Evolutionary conservation across 2,329 filamentous ascomycete genomes (phyloP), one percentile per base, ranked within the genome.

Genomic region (Ramularia endophylla): DNA sequence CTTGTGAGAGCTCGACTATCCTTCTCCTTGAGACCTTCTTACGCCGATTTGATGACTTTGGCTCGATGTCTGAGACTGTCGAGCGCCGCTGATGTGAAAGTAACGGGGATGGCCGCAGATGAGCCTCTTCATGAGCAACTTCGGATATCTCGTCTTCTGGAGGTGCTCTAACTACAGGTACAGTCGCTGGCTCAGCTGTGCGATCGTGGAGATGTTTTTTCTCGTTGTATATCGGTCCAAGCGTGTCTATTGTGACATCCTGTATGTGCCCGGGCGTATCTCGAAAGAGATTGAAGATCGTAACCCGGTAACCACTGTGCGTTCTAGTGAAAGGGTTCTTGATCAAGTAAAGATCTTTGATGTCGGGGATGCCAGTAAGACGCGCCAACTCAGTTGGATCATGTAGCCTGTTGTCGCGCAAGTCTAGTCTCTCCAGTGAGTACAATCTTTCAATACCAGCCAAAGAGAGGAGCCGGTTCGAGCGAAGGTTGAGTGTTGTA

Each of bases 251-350:
- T 33, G 87, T 72, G 45, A 97, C 81, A 59, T 98, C 92, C 51
- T 95, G 86, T 0, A 82, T 84, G 58, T 92, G 94, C 4, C 92
- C 92, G 8, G 90, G 87, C 0, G 87, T 88, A 44, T 80, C 82
- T 49, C 92, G 80, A 72, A 98, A 98, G 2, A 97, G 73, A 57
- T 97, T 98, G 78, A 98, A 95, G 48, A 97, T 94, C 15, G 81
- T 85, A 50, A 94, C 74, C 36, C 92, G 81, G 61, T 95, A 94
- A 54, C 84, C 81, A 44, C 82, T 75, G 60, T 95, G 87, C 1
- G 87, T 89, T 54, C 85, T 87, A 31, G 84, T 85, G 57, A 97
- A 95, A 0, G 89, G 87, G 56, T 98, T 98, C 16, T 87, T 87
- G 47, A 85, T 78, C 12, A 98, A 84, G 75, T 89, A 98, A 22